Conservation (phyloP, 2,329 filamentous ascomycete genomes). For the Dactylellina leptospora region DNA sequence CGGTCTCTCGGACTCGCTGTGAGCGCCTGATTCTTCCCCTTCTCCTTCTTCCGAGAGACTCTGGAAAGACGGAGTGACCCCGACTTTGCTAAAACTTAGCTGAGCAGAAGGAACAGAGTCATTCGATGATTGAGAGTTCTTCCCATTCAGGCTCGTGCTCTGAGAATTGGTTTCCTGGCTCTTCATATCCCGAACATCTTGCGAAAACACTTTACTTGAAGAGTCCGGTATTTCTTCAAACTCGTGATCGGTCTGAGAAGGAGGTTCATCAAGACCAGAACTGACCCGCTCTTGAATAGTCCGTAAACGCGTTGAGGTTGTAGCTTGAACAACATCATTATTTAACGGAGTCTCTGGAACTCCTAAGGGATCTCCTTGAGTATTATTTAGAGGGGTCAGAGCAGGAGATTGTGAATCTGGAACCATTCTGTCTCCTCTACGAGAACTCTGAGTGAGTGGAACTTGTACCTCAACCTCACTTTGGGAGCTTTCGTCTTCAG, state of each 20-base stretch:
- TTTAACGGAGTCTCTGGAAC: slow-evolving; percentile 44
- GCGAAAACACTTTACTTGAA: slow-evolving; percentile 36
- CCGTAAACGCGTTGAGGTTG: not conserved
- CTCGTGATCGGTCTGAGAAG: not conserved
- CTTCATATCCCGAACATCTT: slow-evolving; percentile 41
- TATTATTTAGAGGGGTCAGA: slow-evolving; percentile 8
- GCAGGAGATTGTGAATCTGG: slow-evolving; percentile 46
- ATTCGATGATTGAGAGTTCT: slow-evolving; percentile 24
- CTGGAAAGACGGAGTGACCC: slow-evolving; percentile 36
- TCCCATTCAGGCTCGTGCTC: slow-evolving; percentile 6
- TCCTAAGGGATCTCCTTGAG: slow-evolving; percentile 4
- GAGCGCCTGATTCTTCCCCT: not conserved
- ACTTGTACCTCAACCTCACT: slow-evolving; percentile 26
- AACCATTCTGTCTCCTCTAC: slow-evolving; percentile 20
- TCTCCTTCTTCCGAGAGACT: slow-evolving; percentile 15
- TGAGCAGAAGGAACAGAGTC: slow-evolving; percentile 42
- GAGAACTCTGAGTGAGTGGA: slow-evolving; percentile 18
- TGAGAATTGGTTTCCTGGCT: slow-evolving; percentile 32
- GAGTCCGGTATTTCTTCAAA: slow-evolving; percentile 42
- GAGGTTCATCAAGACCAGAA: not conserved
- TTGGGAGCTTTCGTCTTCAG: not conserved
- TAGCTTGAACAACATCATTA: not conserved
- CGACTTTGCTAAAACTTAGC: slow-evolving; percentile 41
- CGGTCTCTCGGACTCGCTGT: not conserved
- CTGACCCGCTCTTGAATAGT: not conserved